Percentiles rank a stretch among this genome's conserved stretches.
Evolutionary conservation across 495 filamentous ascomycete species (phyloP).

Genomic region (Penicillium antarcticum): DNA sequence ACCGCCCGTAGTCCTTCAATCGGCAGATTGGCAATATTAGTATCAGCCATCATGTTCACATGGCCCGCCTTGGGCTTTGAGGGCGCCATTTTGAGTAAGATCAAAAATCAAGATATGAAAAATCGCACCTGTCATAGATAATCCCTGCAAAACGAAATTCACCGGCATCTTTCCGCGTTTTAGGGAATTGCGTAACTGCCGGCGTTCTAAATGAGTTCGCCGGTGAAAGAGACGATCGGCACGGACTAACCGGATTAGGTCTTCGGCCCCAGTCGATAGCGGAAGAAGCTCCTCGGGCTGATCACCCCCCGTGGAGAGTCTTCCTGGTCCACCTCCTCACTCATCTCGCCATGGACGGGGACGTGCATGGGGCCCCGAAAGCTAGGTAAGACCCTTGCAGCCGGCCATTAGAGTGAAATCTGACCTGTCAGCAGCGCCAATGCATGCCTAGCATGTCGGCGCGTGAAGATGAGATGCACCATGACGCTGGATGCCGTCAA

Average conservation of each 20-base stretch:
- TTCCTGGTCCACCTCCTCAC: no score
- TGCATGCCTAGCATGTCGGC: neutral
- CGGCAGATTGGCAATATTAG: slow-evolving; percentile 25
- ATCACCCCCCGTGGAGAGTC: no score
- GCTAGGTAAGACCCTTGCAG: neutral
- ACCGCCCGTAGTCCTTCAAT: slow-evolving; percentile 22
- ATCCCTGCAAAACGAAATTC: neutral
- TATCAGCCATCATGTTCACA: slow-evolving; percentile 35
- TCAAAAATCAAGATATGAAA: neutral
- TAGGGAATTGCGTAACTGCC: no score
- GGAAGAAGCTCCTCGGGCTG: no score
- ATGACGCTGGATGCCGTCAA: neutral
- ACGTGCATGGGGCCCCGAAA: neutral
- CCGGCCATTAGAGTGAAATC: neutral
- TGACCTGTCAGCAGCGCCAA: neutral
- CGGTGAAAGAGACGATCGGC: no score
- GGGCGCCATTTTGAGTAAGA: neutral
- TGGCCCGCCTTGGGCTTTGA: slow-evolving; percentile 19
- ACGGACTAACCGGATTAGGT: no score
- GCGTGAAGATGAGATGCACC: neutral
- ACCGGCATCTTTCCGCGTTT: no score
- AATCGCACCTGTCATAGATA: neutral
- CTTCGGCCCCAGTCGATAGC: no score
- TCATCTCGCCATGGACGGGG: no score
- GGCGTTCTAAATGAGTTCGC: no score